Percentiles rank a stretch among this genome's conserved stretches.
Evolutionary conservation across 2,329 filamentous ascomycete species (phyloP).

Genomic region (Paecilomyces dactylethromorphus): DNA sequence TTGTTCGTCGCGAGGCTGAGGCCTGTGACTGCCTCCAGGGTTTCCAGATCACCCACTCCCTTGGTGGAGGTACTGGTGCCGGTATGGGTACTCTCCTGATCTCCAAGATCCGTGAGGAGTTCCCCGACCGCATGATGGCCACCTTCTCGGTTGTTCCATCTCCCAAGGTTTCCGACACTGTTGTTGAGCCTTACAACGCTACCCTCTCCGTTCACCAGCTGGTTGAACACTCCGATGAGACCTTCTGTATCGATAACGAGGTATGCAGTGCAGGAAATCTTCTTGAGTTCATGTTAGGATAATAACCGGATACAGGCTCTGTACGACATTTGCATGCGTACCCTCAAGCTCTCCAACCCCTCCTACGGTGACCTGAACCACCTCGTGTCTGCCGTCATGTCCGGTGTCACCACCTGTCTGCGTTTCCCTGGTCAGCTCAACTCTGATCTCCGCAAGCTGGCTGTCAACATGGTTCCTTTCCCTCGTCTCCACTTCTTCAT

Average conservation of each 20-base stretch:
- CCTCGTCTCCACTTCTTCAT: slow-evolving; percentile 99
- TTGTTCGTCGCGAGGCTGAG: slow-evolving; percentile 97
- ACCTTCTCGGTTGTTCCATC: slow-evolving; percentile 99
- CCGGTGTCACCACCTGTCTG: slow-evolving; percentile 94
- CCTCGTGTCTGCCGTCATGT: slow-evolving; percentile 99
- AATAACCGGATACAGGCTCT: slow-evolving; percentile 50
- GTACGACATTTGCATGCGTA: slow-evolving; percentile 99
- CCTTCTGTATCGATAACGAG: slow-evolving; percentile 99
- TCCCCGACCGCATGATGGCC: slow-evolving; percentile 99
- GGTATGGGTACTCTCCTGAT: slow-evolving; percentile 99
- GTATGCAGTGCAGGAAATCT: too few relatives aligned
- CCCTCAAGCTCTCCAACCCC: slow-evolving; percentile 96
- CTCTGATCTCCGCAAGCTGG: slow-evolving; percentile 98
- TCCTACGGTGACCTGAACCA: slow-evolving; percentile 99
- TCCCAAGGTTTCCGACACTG: slow-evolving; percentile 98
- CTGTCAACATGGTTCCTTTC: slow-evolving; percentile 99
- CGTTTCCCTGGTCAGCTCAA: slow-evolving; percentile 99
- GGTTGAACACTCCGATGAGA: slow-evolving; percentile 99
- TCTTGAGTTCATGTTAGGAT: too few relatives aligned
- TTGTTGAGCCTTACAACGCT: slow-evolving; percentile 99
- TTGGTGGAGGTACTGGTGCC: slow-evolving; percentile 99
- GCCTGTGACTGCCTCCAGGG: slow-evolving; percentile 99
- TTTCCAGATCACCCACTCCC: slow-evolving; percentile 99
- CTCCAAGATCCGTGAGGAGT: slow-evolving; percentile 99
- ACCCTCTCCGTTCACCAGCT: slow-evolving; percentile 98